These are phyloP conservation scores for Talaromyces adpressus DNA, from an alignment of 495 filamentous ascomycete species.

Conservation along the genomic window DNA sequence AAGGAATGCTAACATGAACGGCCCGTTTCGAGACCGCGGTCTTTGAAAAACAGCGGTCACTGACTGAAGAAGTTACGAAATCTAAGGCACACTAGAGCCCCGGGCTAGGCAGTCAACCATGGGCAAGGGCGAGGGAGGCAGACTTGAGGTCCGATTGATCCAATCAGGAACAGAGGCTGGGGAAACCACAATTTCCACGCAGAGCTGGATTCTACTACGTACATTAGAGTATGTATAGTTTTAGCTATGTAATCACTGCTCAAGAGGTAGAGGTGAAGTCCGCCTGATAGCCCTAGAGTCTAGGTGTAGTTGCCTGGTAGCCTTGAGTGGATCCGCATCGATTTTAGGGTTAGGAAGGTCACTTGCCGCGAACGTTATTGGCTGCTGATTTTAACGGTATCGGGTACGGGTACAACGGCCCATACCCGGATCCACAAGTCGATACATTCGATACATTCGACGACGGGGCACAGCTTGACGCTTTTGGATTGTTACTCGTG, in stretches of 20 bases:
- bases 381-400: background rate
- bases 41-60: background rate
- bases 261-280: background rate
- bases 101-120: background rate
- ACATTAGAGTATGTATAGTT: background rate
- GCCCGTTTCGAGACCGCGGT: background rate
- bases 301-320: background rate
- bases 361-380: background rate
- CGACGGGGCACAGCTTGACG: background rate
- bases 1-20: background rate
- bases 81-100: background rate
- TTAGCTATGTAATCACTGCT: background rate
- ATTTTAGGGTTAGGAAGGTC: background rate
- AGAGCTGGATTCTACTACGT: background rate
- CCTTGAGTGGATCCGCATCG: background rate
- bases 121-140: background rate
- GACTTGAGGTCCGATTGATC: background rate
- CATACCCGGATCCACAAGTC: background rate
- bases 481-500: background rate
- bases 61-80: background rate
- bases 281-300: background rate
- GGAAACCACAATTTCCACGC: background rate
- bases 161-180: background rate
- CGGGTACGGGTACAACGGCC: background rate
- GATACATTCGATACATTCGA: background rate